A percentile compares a stretch with the other conserved stretches of the same genome.
Conservation (phyloP, 169 alveolate species). For the Plasmodium gaboni region DNA sequence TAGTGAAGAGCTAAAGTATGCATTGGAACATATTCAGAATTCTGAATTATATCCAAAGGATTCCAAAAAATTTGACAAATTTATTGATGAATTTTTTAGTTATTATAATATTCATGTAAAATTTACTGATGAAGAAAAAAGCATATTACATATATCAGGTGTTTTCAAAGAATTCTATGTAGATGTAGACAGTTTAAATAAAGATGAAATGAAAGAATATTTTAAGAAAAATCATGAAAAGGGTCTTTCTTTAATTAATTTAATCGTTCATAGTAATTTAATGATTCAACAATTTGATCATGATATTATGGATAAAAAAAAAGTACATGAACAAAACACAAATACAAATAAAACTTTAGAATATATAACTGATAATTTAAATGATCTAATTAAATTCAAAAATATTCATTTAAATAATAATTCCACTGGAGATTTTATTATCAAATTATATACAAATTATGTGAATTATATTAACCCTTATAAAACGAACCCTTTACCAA, state of each 20-base stretch:
- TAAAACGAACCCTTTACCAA: neutral
- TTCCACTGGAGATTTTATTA: constrained; percentile 36
- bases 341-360: constrained; percentile 9
- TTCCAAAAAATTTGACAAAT: constrained; percentile 28
- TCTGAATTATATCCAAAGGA: constrained; percentile 18
- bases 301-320: neutral
- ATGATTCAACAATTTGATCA: constrained; percentile 18
- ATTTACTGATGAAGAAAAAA: constrained; percentile 34
- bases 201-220: constrained; percentile 18
- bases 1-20: constrained; percentile 26
- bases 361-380: constrained; percentile 9
- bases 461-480: constrained; percentile 27
- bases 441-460: constrained; percentile 32
- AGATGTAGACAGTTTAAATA: constrained; percentile 11
- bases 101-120: constrained; percentile 11
- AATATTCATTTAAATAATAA: constrained; percentile 26
- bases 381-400: constrained; percentile 23
- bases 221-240: constrained; percentile 17
- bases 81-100: constrained; percentile 27
- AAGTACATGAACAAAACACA: neutral
- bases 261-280: constrained; percentile 33
- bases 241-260: constrained; percentile 41
- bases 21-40: constrained; percentile 20
- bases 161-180: constrained; percentile 30
- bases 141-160: constrained; percentile 48